These are phyloP conservation scores for Lumnitzera racemosa DNA, from an alignment of 345 rosid genomes.

Conservation along the genomic window DNA sequence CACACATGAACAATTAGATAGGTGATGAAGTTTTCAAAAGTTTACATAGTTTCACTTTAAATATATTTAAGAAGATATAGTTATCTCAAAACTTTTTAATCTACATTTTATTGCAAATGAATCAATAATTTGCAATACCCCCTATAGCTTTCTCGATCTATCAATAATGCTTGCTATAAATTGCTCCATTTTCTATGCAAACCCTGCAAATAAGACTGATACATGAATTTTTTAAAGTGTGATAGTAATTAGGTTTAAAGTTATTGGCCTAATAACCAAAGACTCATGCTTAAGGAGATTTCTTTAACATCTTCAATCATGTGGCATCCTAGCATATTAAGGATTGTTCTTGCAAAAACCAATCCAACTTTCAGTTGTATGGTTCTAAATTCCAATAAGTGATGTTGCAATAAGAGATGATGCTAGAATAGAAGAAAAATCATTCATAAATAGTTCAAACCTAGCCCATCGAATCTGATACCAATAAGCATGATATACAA, in stretches of 20 bases:
- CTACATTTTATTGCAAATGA: constrained; percentile 27
- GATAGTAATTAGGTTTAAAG: not conserved
- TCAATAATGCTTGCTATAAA: constrained; percentile 61
- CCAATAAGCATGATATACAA: constrained; percentile 63
- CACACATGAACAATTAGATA: not conserved
- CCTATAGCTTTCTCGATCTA: constrained; percentile 56
- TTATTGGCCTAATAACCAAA: constrained; percentile 76
- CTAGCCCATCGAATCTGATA: constrained; percentile 53
- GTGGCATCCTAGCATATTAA: constrained; percentile 62
- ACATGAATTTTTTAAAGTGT: not conserved
- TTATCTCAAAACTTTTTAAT: constrained; percentile 47
- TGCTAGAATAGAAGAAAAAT: constrained; percentile 11
- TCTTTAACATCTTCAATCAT: constrained; percentile 62
- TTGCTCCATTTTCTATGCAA: constrained; percentile 34
- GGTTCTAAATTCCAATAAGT: not conserved
- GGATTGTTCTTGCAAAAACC: constrained; percentile 41
- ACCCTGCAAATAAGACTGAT: constrained; percentile 32
- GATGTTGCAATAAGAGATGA: not conserved
- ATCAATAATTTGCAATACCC: constrained; percentile 39
- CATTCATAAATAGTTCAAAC: constrained; percentile 32
- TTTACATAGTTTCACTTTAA: not conserved
- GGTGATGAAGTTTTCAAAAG: not conserved
- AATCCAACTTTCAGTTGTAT: constrained; percentile 20
- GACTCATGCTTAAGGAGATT: constrained; percentile 67
- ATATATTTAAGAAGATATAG: constrained; percentile 9